These are phyloP conservation scores for Thymus mandschuricus DNA, from an alignment of 257 asterid species.

Conservation along the genomic window DNA sequence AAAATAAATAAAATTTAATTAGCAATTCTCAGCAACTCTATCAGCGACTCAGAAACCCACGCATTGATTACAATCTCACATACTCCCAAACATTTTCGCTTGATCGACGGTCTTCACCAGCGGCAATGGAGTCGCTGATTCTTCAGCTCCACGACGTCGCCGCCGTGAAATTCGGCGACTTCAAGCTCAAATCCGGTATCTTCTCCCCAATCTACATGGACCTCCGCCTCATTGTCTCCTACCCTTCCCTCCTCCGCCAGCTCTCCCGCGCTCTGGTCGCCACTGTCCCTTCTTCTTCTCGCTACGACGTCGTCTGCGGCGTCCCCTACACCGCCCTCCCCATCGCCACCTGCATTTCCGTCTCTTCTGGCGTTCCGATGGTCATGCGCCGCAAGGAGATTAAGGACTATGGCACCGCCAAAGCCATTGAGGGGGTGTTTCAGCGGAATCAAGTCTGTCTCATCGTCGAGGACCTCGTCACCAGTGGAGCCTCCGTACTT, in stretches of 20 bases:
- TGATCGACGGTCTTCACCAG: conserved; percentile 17
- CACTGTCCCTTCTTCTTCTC: conserved; percentile 57
- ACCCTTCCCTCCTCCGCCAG: conserved; percentile 76
- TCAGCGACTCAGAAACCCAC: no score
- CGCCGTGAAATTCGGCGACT: conserved; percentile 90
- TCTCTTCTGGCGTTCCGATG: conserved; percentile 67
- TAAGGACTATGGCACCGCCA: conserved; percentile 86
- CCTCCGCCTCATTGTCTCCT: conserved; percentile 88
- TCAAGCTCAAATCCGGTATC: conserved; percentile 93
- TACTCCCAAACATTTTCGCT: no score
- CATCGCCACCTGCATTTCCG: conserved; percentile 82
- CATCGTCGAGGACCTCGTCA: conserved; percentile 83
- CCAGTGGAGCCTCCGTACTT: conserved; percentile 91
- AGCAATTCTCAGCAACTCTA: no score
- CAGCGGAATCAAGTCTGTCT: conserved; percentile 54
- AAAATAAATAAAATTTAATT: no score
- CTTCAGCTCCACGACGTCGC: conserved; percentile 84
- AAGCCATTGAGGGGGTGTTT: conserved; percentile 80
- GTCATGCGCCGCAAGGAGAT: conserved; percentile 94
- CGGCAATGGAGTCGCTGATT: conserved; percentile 73
- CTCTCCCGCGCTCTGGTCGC: conserved; percentile 66
- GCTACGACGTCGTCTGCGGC: conserved; percentile 79
- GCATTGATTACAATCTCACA: no score
- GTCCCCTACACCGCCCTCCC: conserved; percentile 97
- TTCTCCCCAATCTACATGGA: conserved; percentile 93